Conservation (phyloP, 2,329 filamentous ascomycete genomes). For the Pochonia chlamydosporia region DNA sequence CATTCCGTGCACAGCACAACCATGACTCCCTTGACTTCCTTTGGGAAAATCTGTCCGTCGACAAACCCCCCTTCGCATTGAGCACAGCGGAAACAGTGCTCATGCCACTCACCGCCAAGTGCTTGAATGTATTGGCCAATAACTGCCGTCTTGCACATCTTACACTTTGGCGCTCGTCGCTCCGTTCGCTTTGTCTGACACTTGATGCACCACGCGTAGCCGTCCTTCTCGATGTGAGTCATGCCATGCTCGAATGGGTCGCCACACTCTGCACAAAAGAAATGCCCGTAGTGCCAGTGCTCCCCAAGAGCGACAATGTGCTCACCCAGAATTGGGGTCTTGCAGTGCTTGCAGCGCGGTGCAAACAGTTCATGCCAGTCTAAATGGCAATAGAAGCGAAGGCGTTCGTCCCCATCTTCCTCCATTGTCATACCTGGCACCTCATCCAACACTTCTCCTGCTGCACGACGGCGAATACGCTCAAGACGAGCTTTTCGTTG, state of each 20-base stretch:
- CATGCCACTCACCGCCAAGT: constrained; percentile 89
- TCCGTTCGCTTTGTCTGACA: constrained; percentile 93
- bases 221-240: constrained; percentile 86
- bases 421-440: constrained; percentile 57
- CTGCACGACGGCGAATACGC: constrained; percentile 59
- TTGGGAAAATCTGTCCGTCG: constrained; percentile 61
- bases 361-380: constrained; percentile 96
- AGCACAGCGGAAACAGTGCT: constrained; percentile 80
- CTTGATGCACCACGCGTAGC: constrained; percentile 91
- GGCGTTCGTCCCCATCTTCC: constrained; percentile 66
- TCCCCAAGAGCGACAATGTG: constrained; percentile 87
- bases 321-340: constrained; percentile 92
- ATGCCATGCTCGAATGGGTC: constrained; percentile 77
- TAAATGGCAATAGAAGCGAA: constrained; percentile 95
- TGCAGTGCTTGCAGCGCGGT: constrained; percentile 91
- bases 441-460: constrained; percentile 55
- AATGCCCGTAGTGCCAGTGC: constrained; percentile 97
- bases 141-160: constrained; percentile 76
- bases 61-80: constrained; percentile 55
- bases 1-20: constrained; percentile 57
- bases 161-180: constrained; percentile 80
- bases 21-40: constrained; percentile 41
- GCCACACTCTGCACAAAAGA: constrained; percentile 98
- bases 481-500: constrained; percentile 66
- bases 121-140: constrained; percentile 87